Conservation (phyloP, 306 rosid species). For the Quercus mongolica region DNA sequence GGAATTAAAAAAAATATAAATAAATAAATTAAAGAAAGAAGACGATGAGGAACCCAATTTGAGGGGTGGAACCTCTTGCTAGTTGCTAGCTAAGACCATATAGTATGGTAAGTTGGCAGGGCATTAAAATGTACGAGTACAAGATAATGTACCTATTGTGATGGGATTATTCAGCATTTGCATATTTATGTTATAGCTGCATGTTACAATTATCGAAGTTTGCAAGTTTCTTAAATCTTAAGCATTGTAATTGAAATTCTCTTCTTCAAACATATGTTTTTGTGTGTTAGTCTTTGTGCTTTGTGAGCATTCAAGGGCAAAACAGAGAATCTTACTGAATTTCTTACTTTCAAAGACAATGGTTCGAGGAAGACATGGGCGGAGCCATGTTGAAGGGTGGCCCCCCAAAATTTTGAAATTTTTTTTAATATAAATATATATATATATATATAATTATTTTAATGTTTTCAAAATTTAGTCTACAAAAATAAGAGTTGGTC, state of each 20-base stretch:
- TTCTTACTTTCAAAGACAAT: conserved; percentile 25
- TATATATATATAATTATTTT: too few relatives aligned
- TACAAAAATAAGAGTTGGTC: too few relatives aligned
- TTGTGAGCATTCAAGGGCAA: neutral
- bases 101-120: neutral
- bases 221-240: neutral
- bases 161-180: neutral
- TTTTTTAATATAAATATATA: too few relatives aligned
- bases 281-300: neutral
- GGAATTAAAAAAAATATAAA: too few relatives aligned
- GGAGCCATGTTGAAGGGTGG: too few relatives aligned
- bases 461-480: too few relatives aligned
- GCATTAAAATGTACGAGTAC: neutral
- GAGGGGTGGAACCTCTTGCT: neutral
- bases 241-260: neutral
- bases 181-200: neutral
- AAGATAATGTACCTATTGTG: neutral
- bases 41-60: neutral
- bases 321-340: too few relatives aligned
- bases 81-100: too few relatives aligned
- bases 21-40: neutral
- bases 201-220: neutral
- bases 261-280: neutral
- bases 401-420: too few relatives aligned
- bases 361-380: conserved; percentile 80